Percentiles rank a stretch among this genome's conserved stretches.
Evolutionary conservation across 768 basidiomycete species (phyloP).

Genomic region (Phylloporus scabripes): DNA sequence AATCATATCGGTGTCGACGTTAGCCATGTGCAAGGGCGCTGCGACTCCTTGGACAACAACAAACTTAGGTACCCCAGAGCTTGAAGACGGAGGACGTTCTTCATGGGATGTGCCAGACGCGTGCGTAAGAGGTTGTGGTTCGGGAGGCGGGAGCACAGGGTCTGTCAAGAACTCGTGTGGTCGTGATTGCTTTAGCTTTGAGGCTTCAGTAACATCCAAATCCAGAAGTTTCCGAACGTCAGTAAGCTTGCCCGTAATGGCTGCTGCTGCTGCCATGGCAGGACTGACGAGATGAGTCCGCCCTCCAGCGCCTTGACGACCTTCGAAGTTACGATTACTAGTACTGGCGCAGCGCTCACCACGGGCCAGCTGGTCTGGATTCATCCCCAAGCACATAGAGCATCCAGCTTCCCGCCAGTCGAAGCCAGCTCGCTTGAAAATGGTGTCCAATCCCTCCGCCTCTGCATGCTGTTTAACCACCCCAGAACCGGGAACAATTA

Average conservation of each 20-base stretch:
- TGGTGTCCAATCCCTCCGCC: conserved; percentile 76
- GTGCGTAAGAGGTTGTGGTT: conserved; percentile 36
- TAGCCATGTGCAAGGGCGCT: conserved; percentile 75
- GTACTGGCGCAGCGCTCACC: conserved; percentile 87
- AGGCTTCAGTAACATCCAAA: conserved; percentile 36
- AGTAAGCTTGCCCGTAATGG: conserved; percentile 76
- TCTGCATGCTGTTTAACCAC: conserved; percentile 88
- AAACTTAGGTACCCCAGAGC: conserved; percentile 57
- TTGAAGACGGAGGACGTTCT: conserved; percentile 38
- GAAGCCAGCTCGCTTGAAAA: conserved; percentile 89
- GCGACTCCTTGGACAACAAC: conserved; percentile 66
- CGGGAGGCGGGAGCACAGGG: conserved; percentile 51
- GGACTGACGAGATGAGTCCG: conserved; percentile 86
- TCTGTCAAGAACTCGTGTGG: conserved; percentile 76
- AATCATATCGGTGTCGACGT: conserved; percentile 92
- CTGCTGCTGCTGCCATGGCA: conserved; percentile 91
- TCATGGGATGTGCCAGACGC: conserved; percentile 28
- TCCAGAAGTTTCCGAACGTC: conserved; percentile 78
- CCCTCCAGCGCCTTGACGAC: conserved; percentile 81
- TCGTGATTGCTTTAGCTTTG: conserved; percentile 64
- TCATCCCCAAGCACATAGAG: conserved; percentile 97
- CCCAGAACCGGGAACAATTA: conserved; percentile 91
- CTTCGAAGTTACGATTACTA: conserved; percentile 92
- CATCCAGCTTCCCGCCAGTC: conserved; percentile 96
- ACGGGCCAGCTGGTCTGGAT: conserved; percentile 82